Base-by-base conservation (phyloP, 2,329 filamentous ascomycete species). In the Volutella citrinella region DNA sequence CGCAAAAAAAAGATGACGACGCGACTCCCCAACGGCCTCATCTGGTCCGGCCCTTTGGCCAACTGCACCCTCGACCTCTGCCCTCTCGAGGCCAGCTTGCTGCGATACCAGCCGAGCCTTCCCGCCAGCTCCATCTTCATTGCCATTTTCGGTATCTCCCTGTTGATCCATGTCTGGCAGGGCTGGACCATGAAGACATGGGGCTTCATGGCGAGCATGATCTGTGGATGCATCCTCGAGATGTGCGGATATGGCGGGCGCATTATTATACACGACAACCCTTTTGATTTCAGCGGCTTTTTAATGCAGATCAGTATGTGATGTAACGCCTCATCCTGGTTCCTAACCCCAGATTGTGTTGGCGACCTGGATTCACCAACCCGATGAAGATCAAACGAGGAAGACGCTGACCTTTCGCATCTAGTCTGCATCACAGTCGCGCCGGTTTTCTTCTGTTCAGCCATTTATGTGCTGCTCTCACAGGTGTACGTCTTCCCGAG, bases 291-390 rank as follows among this genome's bases (percentile, higher is more conserved):
- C 48, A 51, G 50, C 8, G 75, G 69, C 1, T 85, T 84, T 49
- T 65, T 83, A 47, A 70, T 82, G n/a, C 76, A 84, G 51, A 81
- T 82, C 38, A 64, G 70, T 69, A 78, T n/a, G 48, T 51, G 5
- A 3, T n/a, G n/a, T n/a, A n/a, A n/a, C n/a, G n/a, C n/a, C n/a
- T n/a, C n/a, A n/a, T n/a, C n/a, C n/a, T n/a, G n/a, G n/a, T n/a
- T n/a, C n/a, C n/a, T n/a, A n/a, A n/a, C n/a, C n/a, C n/a, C n/a
- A n/a, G n/a, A n/a, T n/a, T n/a, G n/a, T n/a, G n/a, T n/a, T n/a
- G n/a, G n/a, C n/a, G n/a, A n/a, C n/a, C n/a, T n/a, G n/a, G n/a
- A n/a, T n/a, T n/a, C n/a, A n/a, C n/a, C n/a, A n/a, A n/a, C n/a
- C n/a, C n/a, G n/a, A n/a, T n/a, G n/a, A n/a, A n/a, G n/a, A n/a